Evolutionary conservation across 345 rosid genomes (phyloP).

Genomic region (Euphorbia peplus): DNA sequence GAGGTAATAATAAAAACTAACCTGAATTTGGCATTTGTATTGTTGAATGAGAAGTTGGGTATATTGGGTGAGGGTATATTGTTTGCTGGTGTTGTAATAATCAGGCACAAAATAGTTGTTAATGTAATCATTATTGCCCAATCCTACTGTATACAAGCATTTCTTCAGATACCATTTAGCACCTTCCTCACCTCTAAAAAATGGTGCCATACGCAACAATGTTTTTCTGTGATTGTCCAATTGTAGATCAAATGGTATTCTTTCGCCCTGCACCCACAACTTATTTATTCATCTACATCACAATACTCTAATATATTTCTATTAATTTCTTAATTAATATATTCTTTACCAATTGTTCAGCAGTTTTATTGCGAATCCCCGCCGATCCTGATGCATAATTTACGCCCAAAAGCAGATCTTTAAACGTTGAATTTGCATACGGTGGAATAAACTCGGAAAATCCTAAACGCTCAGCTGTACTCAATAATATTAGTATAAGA

Average conservation of each 20-base stretch:
- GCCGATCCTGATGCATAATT: conserved; percentile 53
- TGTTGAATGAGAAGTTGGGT: conserved; percentile 2
- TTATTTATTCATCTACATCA: too few species aligned
- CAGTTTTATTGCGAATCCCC: conserved; percentile 45
- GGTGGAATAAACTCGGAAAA: conserved; percentile 34
- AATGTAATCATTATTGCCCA: conserved; percentile 49
- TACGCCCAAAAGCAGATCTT: conserved; percentile 28
- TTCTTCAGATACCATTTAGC: conserved; percentile 16
- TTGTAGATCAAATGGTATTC: conserved; percentile 44
- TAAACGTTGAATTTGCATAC: conserved; percentile 18
- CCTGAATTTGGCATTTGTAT: conserved; percentile 3
- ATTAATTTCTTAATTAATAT: too few species aligned
- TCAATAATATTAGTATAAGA: not conserved
- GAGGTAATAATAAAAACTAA: too few species aligned
- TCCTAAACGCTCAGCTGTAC: conserved; percentile 36
- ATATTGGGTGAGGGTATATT: not conserved
- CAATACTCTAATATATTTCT: too few species aligned
- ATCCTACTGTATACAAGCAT: conserved; percentile 32
- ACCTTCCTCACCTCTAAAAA: not conserved
- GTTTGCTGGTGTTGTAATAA: not conserved
- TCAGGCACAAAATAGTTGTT: conserved; percentile 33
- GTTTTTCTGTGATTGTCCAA: conserved; percentile 23
- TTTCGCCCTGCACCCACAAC: conserved; percentile 50
- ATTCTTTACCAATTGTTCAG: conserved; percentile 21
- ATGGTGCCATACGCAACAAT: not conserved